phyloP scores from a whole-genome alignment of 352 stramenopile species.

The Phytophthora sojae region DNA sequence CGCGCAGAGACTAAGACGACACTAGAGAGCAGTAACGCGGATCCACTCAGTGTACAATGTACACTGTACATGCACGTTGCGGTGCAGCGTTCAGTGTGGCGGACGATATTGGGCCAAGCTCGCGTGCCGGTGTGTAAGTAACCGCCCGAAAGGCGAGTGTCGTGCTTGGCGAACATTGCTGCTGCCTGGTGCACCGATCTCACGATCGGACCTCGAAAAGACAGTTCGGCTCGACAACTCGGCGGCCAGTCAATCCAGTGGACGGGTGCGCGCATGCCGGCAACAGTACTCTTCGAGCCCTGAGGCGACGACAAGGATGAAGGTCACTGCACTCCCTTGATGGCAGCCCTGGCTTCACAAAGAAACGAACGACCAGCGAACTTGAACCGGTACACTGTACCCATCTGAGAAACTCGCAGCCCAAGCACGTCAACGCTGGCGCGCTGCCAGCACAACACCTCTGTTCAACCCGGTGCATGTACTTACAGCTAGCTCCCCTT shows the following conservation, averaged over 20 bases:
- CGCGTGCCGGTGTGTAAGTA: slow-evolving; percentile 25
- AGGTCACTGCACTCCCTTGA: neutral
- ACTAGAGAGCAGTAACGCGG: slow-evolving; percentile 3
- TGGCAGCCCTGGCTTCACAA: neutral
- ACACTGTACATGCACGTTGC: slow-evolving; percentile 7
- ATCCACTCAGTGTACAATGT: slow-evolving; percentile 2
- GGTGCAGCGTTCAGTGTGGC: slow-evolving; percentile 8
- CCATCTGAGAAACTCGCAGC: neutral
- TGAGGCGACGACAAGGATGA: neutral
- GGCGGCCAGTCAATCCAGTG: slow-evolving; percentile 12
- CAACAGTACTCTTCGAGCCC: too few species aligned
- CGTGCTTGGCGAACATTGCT: slow-evolving; percentile 1
- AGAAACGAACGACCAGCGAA: slow-evolving; percentile 24
- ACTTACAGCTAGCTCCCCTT: neutral
- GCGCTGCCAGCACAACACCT: too few species aligned
- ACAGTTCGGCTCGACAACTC: slow-evolving; percentile 14
- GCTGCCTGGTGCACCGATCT: slow-evolving; percentile 17
- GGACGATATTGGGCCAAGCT: slow-evolving; percentile 9
- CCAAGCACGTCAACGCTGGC: neutral
- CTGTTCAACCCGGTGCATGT: too few species aligned
- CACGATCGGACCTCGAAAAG: slow-evolving; percentile 8
- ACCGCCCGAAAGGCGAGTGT: slow-evolving; percentile 17
- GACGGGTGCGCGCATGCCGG: too few species aligned
- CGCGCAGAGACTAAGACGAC: slow-evolving; percentile 7
- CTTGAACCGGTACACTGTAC: slow-evolving; percentile 7